Conservation (phyloP, 2,329 filamentous ascomycete species). For the Penicillium sp. region DNA sequence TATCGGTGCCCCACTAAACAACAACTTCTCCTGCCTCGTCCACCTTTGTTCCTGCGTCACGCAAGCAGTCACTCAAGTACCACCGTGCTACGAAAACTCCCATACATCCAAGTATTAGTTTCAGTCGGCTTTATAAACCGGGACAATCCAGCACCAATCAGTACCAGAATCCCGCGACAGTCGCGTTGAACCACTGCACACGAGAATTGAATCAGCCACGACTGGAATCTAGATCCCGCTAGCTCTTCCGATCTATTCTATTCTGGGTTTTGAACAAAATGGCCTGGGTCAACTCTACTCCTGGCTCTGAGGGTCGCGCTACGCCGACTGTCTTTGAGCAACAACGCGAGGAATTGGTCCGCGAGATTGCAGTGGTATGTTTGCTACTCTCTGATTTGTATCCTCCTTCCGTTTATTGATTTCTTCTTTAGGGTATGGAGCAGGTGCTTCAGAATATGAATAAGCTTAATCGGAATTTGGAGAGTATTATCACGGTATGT, state of each 20-base stretch:
- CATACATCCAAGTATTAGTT: background rate
- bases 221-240: background rate
- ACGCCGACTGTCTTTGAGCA: constrained; percentile 43
- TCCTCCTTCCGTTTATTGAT: background rate
- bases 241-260: background rate
- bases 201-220: background rate
- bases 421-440: constrained; percentile 63
- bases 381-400: background rate
- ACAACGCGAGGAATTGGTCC: constrained; percentile 43
- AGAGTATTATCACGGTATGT: constrained; percentile 82
- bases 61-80: background rate
- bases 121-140: background rate
- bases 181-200: background rate
- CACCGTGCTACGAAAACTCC: background rate
- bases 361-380: constrained; percentile 46
- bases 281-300: constrained; percentile 19
- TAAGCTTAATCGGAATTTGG: constrained; percentile 86
- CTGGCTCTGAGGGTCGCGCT: constrained; percentile 16
- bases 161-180: background rate
- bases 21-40: background rate
- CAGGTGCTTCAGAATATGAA: constrained; percentile 95
- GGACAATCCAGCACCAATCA: background rate
- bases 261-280: too few relatives aligned
- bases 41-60: background rate
- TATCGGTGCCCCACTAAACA: background rate